A percentile compares a stretch with the other conserved stretches of the same genome.
These are phyloP conservation scores for Grosmannia huntii DNA, from an alignment of 2,329 filamentous ascomycete species.

Conservation along the genomic window DNA sequence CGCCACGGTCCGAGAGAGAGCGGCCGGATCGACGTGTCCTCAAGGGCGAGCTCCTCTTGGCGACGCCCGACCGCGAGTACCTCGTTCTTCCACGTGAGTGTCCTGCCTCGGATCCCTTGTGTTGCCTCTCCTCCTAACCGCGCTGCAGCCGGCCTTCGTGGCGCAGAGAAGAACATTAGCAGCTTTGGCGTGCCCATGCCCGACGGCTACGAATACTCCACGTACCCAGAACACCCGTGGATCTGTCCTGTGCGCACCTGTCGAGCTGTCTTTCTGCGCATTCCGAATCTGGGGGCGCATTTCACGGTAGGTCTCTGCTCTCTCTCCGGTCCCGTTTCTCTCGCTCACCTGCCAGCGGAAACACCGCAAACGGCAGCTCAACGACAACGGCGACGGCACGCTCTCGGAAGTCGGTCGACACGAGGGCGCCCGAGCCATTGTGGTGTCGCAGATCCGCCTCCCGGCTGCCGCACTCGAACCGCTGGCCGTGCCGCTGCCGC, in stretches of 20 bases:
- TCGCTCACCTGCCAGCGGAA: background rate
- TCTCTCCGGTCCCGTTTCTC: background rate
- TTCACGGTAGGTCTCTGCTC: constrained; percentile 11
- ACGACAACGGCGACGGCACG: constrained; percentile 20
- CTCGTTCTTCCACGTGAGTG: background rate
- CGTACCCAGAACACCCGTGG: constrained; percentile 10
- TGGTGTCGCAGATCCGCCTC: constrained; percentile 13
- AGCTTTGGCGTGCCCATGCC: constrained; percentile 1
- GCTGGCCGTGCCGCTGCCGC: background rate
- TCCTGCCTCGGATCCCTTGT: no score
- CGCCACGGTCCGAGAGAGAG: background rate
- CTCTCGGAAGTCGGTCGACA: constrained; percentile 13
- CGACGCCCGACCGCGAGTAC: background rate
- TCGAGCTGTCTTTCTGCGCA: constrained; percentile 6
- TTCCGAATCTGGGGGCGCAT: constrained; percentile 11
- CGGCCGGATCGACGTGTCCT: background rate
- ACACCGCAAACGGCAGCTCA: constrained; percentile 13
- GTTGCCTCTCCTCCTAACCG: no score
- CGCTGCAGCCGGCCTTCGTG: background rate
- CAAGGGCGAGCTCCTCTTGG: background rate
- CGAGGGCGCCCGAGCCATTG: constrained; percentile 7
- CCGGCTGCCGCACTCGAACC: constrained; percentile 8
- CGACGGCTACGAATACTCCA: constrained; percentile 11
- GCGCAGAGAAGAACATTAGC: background rate
- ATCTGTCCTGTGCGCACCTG: constrained; percentile 15